Base-by-base conservation (phyloP, 1,284 basidiomycete species). In the Wallemia hederae region DNA sequence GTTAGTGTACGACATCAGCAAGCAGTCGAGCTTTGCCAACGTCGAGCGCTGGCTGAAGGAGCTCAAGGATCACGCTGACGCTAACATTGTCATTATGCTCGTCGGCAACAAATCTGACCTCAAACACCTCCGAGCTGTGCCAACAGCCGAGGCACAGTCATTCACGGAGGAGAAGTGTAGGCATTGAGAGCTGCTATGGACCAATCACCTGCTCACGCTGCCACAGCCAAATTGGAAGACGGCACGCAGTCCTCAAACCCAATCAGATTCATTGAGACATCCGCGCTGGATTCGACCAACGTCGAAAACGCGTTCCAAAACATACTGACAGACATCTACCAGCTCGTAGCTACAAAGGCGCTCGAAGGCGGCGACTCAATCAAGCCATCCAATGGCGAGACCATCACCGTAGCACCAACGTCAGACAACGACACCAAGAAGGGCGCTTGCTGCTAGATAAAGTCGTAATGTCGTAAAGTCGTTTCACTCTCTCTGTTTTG, bases 41-140 rank as follows among this genome's bases (percentile, higher is more conserved):
- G 90, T 98, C 59, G 85, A 82, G 61, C 81, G 92, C 70, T 99
- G 92, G 92, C 77, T 99, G 74, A 98, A 98, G 77, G 94, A 98
- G 73, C 77, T 98, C 59, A 81, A 91, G 49, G 73, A 74, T 65
- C 72, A 74, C 65, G 73, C 73, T 24, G 73, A 74, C 65, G 24
- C 66, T 62, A 73, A 73, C 67, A 74, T 74, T 62, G 72, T 73
- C 59, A 73, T 74, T 66, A 73, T 74, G 72, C 70, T 74, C 55
- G 73, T 75, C 29, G 74, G 74, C 59, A 75, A 75, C 71, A 98
- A 98, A 82, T 88, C 85, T 70, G 92, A 98, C 80, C 80, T 98
- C 77, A 90, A 92, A 75, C 92, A 97, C 71, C 73, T 97, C 65
- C 77, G 92, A 65, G 92, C 91, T 57, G 91, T 98, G 31, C 85